Percentiles rank a stretch among this genome's conserved stretches.
Evolutionary conservation across 208 protist genomes (phyloP).

Genomic region (Porcisia deanei): DNA sequence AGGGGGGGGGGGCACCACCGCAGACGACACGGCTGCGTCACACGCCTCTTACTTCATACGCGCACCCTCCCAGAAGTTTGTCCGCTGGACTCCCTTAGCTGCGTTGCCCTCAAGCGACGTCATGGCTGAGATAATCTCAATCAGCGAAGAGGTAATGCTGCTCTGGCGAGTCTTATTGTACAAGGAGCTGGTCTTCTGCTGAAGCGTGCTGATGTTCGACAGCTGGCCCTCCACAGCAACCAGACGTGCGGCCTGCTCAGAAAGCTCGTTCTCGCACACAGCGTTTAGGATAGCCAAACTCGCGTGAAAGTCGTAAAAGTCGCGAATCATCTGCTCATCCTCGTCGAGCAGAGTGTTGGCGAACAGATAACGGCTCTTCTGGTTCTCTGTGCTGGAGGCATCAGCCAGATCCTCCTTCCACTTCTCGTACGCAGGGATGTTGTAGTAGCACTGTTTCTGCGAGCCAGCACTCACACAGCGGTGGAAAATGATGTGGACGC

Average conservation of each 20-base stretch:
- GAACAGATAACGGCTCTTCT: slow-evolving; percentile 87
- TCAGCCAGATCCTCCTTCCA: slow-evolving; percentile 80
- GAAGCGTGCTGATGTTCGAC: slow-evolving; percentile 84
- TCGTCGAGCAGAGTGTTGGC: slow-evolving; percentile 85
- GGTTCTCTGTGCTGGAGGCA: slow-evolving; percentile 82
- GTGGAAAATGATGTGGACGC: slow-evolving; percentile 83
- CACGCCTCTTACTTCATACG: slow-evolving; percentile 47
- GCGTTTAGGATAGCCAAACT: slow-evolving; percentile 82
- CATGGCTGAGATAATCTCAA: slow-evolving; percentile 93
- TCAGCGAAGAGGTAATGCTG: slow-evolving; percentile 88
- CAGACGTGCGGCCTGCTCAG: slow-evolving; percentile 88
- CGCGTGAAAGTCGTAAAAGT: slow-evolving; percentile 92
- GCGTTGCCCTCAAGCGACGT: slow-evolving; percentile 85
- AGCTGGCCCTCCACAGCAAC: slow-evolving; percentile 90
- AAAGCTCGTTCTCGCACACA: slow-evolving; percentile 90
- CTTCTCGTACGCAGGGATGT: slow-evolving; percentile 79
- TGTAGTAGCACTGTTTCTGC: slow-evolving; percentile 83
- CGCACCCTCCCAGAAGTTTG: slow-evolving; percentile 84
- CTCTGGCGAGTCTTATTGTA: slow-evolving; percentile 93
- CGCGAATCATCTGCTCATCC: slow-evolving; percentile 82
- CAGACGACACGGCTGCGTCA: background rate
- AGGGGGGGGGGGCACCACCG: background rate
- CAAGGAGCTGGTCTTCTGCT: slow-evolving; percentile 85
- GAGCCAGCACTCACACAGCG: slow-evolving; percentile 81
- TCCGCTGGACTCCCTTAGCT: slow-evolving; percentile 78